Conservation (phyloP, 768 basidiomycete genomes). For the Suillus americanus region DNA sequence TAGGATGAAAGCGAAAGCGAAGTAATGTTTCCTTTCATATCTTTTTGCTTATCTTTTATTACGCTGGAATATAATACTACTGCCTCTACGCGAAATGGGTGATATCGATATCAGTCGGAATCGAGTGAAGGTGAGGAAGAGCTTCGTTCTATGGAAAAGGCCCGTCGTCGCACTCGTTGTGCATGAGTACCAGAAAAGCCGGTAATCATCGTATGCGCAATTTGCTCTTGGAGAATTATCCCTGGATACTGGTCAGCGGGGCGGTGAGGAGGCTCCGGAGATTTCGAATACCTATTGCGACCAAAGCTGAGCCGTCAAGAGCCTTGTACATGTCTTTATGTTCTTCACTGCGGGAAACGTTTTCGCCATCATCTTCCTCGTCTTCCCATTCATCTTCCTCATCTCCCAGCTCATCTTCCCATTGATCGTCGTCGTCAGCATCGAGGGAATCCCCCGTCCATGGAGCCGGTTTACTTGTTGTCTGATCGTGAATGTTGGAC, state of each 20-base stretch:
- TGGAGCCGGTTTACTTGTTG: neutral
- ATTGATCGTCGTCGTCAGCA: constrained; percentile 7
- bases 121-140: neutral
- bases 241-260: constrained; percentile 36
- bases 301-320: constrained; percentile 70
- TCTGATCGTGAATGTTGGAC: constrained; percentile 22
- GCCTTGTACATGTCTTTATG: constrained; percentile 70
- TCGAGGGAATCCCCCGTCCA: constrained; percentile 10
- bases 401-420: constrained; percentile 11
- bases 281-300: constrained; percentile 59
- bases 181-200: neutral
- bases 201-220: constrained; percentile 34
- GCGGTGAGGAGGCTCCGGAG: neutral
- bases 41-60: constrained; percentile 5
- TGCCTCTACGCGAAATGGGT: neutral
- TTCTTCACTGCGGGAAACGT: constrained; percentile 7
- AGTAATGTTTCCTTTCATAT: constrained; percentile 13
- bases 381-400: constrained; percentile 16
- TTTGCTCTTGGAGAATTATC: constrained; percentile 68
- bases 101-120: neutral
- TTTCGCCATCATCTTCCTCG: constrained; percentile 12
- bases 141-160: constrained; percentile 2
- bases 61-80: constrained; percentile 5
- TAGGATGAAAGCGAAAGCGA: constrained; percentile 15
- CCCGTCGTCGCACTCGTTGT: neutral